These are phyloP conservation scores for Colletotrichum sp. DNA, from an alignment of 2,329 filamentous ascomycete genomes.

Conservation along the genomic window DNA sequence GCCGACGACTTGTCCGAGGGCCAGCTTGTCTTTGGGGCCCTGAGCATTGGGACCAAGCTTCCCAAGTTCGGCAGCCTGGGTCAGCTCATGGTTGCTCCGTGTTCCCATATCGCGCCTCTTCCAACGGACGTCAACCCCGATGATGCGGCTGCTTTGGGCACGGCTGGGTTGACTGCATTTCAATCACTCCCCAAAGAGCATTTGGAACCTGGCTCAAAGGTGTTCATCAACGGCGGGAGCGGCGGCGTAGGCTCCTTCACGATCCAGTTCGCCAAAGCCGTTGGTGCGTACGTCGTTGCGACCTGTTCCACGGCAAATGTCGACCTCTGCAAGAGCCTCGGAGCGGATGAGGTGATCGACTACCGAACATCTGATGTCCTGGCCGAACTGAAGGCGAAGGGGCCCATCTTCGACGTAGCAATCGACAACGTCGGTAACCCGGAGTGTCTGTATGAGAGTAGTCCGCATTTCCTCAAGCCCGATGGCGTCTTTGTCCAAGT, in stretches of 20 bases:
- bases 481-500: slow-evolving; percentile 69
- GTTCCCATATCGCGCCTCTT: not conserved
- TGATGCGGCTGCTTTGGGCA: slow-evolving; percentile 27
- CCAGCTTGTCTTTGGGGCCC: slow-evolving; percentile 25
- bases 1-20: slow-evolving; percentile 4
- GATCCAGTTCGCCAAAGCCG: slow-evolving; percentile 41
- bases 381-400: slow-evolving; percentile 15
- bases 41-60: not conserved
- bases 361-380: slow-evolving; percentile 29
- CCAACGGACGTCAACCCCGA: slow-evolving; percentile 17
- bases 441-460: slow-evolving; percentile 23
- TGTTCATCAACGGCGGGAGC: slow-evolving; percentile 41
- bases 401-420: slow-evolving; percentile 25
- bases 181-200: slow-evolving; percentile 21
- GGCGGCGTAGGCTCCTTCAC: slow-evolving; percentile 42
- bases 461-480: slow-evolving; percentile 44
- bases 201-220: not conserved
- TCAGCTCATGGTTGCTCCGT: slow-evolving; percentile 17
- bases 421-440: slow-evolving; percentile 29
- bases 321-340: slow-evolving; percentile 35
- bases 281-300: slow-evolving; percentile 36
- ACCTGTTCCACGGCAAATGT: slow-evolving; percentile 38
- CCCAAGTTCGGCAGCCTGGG: slow-evolving; percentile 22
- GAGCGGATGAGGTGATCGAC: slow-evolving; percentile 42
- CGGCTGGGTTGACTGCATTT: slow-evolving; percentile 27